These are phyloP conservation scores for Daldinia grandis DNA, from an alignment of 495 filamentous ascomycete genomes.

Conservation along the genomic window DNA sequence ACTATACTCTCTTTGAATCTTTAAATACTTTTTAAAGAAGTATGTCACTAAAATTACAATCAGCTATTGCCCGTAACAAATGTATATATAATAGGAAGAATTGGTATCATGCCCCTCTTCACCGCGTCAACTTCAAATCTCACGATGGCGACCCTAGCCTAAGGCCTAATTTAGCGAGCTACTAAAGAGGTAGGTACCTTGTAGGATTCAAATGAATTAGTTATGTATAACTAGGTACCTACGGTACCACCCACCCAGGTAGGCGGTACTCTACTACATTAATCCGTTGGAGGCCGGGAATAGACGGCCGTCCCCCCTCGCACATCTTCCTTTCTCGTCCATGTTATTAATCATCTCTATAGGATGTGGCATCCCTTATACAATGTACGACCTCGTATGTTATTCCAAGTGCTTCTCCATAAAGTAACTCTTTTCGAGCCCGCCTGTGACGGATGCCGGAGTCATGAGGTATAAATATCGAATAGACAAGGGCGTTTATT, in stretches of 20 bases:
- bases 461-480: constrained; percentile 10
- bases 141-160: not conserved
- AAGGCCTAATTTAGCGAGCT: no score
- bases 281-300: no score
- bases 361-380: constrained; percentile 7
- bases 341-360: constrained; percentile 15
- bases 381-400: not conserved
- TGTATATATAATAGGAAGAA: not conserved
- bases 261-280: no score
- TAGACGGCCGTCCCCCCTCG: no score
- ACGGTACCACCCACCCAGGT: no score
- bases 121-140: not conserved
- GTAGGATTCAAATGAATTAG: no score
- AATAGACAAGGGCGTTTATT: constrained; percentile 26
- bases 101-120: not conserved
- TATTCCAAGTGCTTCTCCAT: not conserved
- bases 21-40: no score
- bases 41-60: no score
- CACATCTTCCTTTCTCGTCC: not conserved
- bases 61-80: not conserved
- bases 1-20: no score
- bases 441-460: not conserved
- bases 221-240: no score
- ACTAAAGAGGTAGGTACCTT: no score
- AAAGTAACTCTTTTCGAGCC: constrained; percentile 3